Evolutionary conservation across 257 asterid genomes (phyloP).

Genomic region (Fraxinus anomala): DNA sequence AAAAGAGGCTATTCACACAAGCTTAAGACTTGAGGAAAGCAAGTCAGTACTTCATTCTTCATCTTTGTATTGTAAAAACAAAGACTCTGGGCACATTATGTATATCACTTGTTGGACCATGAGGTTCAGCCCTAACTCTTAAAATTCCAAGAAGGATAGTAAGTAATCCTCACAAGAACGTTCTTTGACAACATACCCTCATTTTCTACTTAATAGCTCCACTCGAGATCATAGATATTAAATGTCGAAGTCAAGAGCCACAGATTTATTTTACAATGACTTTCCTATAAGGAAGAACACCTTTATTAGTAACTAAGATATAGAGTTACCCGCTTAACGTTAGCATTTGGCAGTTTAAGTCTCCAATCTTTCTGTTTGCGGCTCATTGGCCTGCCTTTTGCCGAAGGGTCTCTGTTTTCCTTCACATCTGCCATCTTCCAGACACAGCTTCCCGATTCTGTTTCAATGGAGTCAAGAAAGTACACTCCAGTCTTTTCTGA

Average conservation of each 20-base stretch:
- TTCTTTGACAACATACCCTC: neutral
- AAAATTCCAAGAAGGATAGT: neutral
- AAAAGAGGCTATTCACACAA: too few species aligned
- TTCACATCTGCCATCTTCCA: conserved; percentile 92
- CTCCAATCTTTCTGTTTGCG: conserved; percentile 74
- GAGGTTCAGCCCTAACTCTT: neutral
- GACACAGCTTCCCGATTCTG: conserved; percentile 58
- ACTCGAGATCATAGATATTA: neutral
- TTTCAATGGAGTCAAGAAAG: conserved; percentile 63
- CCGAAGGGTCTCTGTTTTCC: conserved; percentile 81
- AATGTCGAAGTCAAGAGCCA: neutral
- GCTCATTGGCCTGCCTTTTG: conserved; percentile 83
- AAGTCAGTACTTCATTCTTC: too few species aligned
- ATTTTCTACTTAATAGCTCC: neutral
- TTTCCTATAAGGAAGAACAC: neutral
- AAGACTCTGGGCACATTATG: too few species aligned
- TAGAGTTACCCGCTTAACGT: conserved; percentile 50
- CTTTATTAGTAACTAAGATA: conserved; percentile 42
- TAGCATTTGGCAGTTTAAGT: conserved; percentile 51
- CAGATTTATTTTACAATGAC: neutral
- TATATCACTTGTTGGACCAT: too few species aligned
- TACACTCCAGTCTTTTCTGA: conserved; percentile 54
- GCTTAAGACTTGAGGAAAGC: too few species aligned
- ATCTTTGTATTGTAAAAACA: too few species aligned
- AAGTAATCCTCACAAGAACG: neutral